These are phyloP conservation scores for Ogataea philodendri DNA, from an alignment of 805 yeast species.

Conservation along the genomic window DNA sequence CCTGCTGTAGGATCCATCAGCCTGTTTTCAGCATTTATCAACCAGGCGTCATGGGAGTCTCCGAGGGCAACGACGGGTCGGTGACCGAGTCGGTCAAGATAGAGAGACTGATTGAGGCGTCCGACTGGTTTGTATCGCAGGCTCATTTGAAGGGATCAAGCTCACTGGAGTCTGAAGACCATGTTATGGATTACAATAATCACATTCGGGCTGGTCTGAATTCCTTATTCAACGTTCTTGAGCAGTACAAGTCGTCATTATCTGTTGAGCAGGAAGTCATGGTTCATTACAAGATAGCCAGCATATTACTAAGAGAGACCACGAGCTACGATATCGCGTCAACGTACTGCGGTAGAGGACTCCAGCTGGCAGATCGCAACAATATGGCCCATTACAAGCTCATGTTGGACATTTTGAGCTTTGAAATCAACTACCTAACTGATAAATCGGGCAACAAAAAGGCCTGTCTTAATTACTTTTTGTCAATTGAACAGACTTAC, in stretches of 20 bases:
- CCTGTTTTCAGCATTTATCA: no score
- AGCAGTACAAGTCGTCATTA: conserved; percentile 32
- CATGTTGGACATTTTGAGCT: conserved; percentile 33
- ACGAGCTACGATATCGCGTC: conserved; percentile 41
- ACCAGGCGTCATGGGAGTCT: no score
- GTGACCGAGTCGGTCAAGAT: no score
- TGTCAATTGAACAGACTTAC: conserved; percentile 27
- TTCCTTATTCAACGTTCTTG: conserved; percentile 35
- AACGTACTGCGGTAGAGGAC: conserved; percentile 32
- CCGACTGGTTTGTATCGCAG: conserved; percentile 13
- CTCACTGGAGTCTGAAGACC: conserved; percentile 20
- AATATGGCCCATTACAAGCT: conserved; percentile 27
- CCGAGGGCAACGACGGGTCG: no score
- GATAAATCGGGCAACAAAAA: conserved; percentile 21
- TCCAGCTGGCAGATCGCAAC: conserved; percentile 30
- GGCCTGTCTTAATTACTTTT: conserved; percentile 34
- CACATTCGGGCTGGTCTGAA: conserved; percentile 38
- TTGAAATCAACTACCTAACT: conserved; percentile 36
- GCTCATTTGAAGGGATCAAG: conserved; percentile 20
- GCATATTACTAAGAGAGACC: conserved; percentile 42
- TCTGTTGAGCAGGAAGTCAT: conserved; percentile 35
- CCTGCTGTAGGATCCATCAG: no score
- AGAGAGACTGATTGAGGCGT: conserved; percentile 11
- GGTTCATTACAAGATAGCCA: conserved; percentile 38
- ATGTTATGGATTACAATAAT: conserved; percentile 28